Percentiles rank a stretch among this genome's conserved stretches.
Conservation (phyloP, 2,329 filamentous ascomycete genomes). For the Hypoxylon sp. region DNA sequence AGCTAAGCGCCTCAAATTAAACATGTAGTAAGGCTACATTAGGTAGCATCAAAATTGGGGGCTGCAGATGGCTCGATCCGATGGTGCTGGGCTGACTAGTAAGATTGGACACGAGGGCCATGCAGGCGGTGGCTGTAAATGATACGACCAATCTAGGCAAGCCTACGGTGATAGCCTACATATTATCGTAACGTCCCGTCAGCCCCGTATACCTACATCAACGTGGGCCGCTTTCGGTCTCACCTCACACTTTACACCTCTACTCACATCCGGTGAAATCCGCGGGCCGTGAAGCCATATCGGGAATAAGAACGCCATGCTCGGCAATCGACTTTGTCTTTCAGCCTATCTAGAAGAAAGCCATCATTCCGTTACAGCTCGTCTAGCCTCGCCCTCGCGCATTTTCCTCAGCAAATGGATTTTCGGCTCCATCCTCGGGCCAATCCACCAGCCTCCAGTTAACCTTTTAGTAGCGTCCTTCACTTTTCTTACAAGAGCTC, state of each 20-base stretch:
- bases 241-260: slow-evolving; percentile 16
- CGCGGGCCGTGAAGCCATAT: slow-evolving; percentile 39
- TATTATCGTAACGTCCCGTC: slow-evolving; percentile 41
- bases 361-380: slow-evolving; percentile 48
- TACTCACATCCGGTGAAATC: slow-evolving; percentile 18
- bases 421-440: slow-evolving; percentile 70
- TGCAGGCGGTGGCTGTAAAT: slow-evolving; percentile 17
- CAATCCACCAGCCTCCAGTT: slow-evolving; percentile 75
- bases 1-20: slow-evolving; percentile 20
- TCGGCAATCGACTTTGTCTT: slow-evolving; percentile 33
- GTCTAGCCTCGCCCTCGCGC: slow-evolving; percentile 49
- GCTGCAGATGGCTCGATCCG: slow-evolving; percentile 31
- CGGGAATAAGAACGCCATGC: slow-evolving; percentile 24
- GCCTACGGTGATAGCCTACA: slow-evolving; percentile 23
- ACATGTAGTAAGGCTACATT: slow-evolving; percentile 31
- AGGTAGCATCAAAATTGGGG: slow-evolving; percentile 33
- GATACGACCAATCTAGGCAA: slow-evolving; percentile 25
- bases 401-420: slow-evolving; percentile 63
- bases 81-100: slow-evolving; percentile 30
- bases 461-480: slow-evolving; percentile 58
- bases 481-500: slow-evolving; percentile 55
- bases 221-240: slow-evolving; percentile 21
- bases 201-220: slow-evolving; percentile 35
- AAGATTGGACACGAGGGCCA: slow-evolving; percentile 24
- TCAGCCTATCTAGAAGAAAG: slow-evolving; percentile 33